Conservation (phyloP, 768 basidiomycete genomes). For the Calocybe indica region DNA sequence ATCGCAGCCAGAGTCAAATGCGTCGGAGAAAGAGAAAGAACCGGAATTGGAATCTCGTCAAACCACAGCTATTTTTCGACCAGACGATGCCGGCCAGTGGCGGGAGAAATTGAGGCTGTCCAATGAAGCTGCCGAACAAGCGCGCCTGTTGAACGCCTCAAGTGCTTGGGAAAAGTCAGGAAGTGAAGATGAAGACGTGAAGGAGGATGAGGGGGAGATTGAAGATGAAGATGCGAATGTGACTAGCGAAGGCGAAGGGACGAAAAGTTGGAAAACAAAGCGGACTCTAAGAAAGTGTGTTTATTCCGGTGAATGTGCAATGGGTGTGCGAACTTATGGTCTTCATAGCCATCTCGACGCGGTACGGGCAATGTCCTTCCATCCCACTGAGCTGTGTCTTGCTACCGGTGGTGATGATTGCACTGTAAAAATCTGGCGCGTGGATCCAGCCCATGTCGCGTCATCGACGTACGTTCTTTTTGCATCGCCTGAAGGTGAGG, state of each 20-base stretch:
- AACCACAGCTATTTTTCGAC: slow-evolving; percentile 80
- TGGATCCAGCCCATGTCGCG: slow-evolving; percentile 71
- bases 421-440: slow-evolving; percentile 93
- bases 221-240: slow-evolving; percentile 62
- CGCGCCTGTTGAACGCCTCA: slow-evolving; percentile 31
- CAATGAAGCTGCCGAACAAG: slow-evolving; percentile 55
- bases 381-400: slow-evolving; percentile 76
- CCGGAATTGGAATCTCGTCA: slow-evolving; percentile 44
- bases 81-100: slow-evolving; percentile 85
- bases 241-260: slow-evolving; percentile 61
- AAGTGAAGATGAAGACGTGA: slow-evolving; percentile 59
- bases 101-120: slow-evolving; percentile 67
- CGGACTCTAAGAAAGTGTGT: slow-evolving; percentile 86
- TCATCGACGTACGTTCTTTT: slow-evolving; percentile 63
- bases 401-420: slow-evolving; percentile 95
- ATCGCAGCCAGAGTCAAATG: slow-evolving; percentile 20
- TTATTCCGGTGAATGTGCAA: slow-evolving; percentile 9
- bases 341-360: slow-evolving; percentile 81
- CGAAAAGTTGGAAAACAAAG: slow-evolving; percentile 80
- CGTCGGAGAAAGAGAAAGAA: slow-evolving; percentile 35
- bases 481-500: slow-evolving; percentile 4
- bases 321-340: slow-evolving; percentile 11
- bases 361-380: slow-evolving; percentile 86
- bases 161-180: slow-evolving; percentile 46
- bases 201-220: slow-evolving; percentile 65